Evolutionary conservation across 805 yeast genomes (phyloP).

Genomic region (Schwanniomyces polymorphus): DNA sequence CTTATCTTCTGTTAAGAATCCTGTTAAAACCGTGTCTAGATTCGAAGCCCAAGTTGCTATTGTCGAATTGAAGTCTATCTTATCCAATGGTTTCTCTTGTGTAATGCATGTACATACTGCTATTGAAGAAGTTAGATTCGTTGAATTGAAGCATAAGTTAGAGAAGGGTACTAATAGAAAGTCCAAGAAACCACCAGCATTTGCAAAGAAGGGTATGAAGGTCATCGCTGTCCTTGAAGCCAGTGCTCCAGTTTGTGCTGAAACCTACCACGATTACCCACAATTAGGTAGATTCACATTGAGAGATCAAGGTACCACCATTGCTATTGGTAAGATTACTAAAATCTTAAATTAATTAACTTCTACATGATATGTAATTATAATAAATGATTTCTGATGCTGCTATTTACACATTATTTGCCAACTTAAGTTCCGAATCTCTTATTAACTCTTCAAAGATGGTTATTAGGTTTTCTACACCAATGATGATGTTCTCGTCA

Average conservation of each 20-base stretch:
- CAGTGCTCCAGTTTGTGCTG: slow-evolving; percentile 87
- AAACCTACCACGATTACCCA: slow-evolving; percentile 87
- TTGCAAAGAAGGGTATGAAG: slow-evolving; percentile 99
- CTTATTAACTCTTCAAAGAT: slow-evolving; percentile 33
- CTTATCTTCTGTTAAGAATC: slow-evolving; percentile 78
- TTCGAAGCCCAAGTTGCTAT: slow-evolving; percentile 97
- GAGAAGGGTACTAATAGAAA: slow-evolving; percentile 96
- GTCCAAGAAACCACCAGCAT: slow-evolving; percentile 96
- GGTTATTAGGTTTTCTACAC: slow-evolving; percentile 61
- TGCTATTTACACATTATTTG: background rate
- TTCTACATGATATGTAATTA: background rate
- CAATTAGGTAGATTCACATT: slow-evolving; percentile 97
- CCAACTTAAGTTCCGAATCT: slow-evolving; percentile 1
- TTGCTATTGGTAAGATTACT: slow-evolving; percentile 97
- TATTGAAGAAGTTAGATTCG: slow-evolving; percentile 87
- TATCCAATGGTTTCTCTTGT: slow-evolving; percentile 95
- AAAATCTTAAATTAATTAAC: slow-evolving; percentile 58
- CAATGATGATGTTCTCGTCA: slow-evolving; percentile 70
- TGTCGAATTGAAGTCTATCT: slow-evolving; percentile 91
- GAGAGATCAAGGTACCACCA: slow-evolving; percentile 97
- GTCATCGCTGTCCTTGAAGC: slow-evolving; percentile 89
- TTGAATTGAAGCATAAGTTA: slow-evolving; percentile 83
- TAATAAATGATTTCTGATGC: background rate
- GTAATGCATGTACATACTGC: slow-evolving; percentile 99
- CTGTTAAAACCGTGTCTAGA: slow-evolving; percentile 85